These are phyloP conservation scores for Xylaria arbuscula DNA, from an alignment of 2,329 filamentous ascomycete genomes.

Conservation along the genomic window DNA sequence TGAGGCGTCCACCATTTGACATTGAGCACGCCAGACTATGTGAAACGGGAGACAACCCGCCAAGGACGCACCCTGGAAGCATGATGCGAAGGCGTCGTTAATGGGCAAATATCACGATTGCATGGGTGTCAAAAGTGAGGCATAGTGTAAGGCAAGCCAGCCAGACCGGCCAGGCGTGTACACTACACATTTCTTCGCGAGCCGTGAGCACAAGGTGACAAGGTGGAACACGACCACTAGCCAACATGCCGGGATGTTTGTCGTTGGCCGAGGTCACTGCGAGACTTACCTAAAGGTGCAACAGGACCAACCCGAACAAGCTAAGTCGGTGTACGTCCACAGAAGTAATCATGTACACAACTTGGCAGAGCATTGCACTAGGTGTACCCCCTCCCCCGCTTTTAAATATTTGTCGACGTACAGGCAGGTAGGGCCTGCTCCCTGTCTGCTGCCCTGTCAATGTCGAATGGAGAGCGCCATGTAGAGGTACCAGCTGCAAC, in stretches of 20 bases:
- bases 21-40: not conserved
- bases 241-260: slow-evolving; percentile 20
- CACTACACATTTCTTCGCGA: slow-evolving; percentile 2
- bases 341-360: not conserved
- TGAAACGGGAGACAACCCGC: not conserved
- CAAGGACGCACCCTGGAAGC: not conserved
- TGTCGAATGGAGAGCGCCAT: slow-evolving; percentile 14
- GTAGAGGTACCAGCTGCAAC: slow-evolving; percentile 35
- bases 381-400: slow-evolving; percentile 22
- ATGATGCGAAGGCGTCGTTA: slow-evolving; percentile 5
- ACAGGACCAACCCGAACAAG: slow-evolving; percentile 2
- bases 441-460: slow-evolving; percentile 9
- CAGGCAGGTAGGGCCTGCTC: not conserved
- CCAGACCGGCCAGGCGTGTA: not conserved
- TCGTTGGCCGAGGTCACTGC: slow-evolving; percentile 8
- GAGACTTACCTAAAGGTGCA: not conserved
- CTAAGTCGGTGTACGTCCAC: slow-evolving; percentile 23
- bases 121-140: slow-evolving; percentile 11
- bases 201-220: not conserved
- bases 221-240: slow-evolving; percentile 14
- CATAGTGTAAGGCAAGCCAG: not conserved
- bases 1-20: not conserved
- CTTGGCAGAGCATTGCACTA: slow-evolving; percentile 1
- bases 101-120: slow-evolving; percentile 23
- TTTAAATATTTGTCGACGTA: slow-evolving; percentile 26